Conservation (phyloP, 805 yeast species). For the Saccharomyces jurei region DNA sequence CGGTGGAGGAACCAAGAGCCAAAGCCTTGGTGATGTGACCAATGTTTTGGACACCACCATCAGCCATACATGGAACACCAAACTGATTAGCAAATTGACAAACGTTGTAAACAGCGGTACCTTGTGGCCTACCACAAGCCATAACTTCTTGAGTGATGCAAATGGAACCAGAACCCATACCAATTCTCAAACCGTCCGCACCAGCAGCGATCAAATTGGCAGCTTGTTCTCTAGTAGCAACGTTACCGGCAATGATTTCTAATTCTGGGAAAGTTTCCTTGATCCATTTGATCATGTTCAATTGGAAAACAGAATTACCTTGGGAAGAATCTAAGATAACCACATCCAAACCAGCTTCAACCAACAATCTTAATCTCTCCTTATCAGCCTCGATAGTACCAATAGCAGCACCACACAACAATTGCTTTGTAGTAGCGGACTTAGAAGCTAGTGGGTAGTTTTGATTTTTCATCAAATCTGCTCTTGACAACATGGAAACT, state of each 20-base stretch:
- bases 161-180: constrained; percentile 99
- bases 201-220: constrained; percentile 91
- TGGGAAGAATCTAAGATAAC: constrained; percentile 93
- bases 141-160: constrained; percentile 99
- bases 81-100: constrained; percentile 88
- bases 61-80: constrained; percentile 98
- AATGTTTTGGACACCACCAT: constrained; percentile 98
- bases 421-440: constrained; percentile 86
- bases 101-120: constrained; percentile 94
- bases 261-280: constrained; percentile 70
- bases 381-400: constrained; percentile 90
- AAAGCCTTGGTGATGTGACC: constrained; percentile 97
- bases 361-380: constrained; percentile 74
- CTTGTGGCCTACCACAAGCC: constrained; percentile 99
- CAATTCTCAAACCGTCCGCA: constrained; percentile 96
- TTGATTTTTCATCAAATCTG: constrained; percentile 94
- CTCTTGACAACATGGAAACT: constrained; percentile 84
- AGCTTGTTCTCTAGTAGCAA: constrained; percentile 98
- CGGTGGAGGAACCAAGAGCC: constrained; percentile 93
- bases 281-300: constrained; percentile 88
- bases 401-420: constrained; percentile 96
- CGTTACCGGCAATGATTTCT: constrained; percentile 95
- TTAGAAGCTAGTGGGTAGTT: constrained; percentile 91
- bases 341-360: constrained; percentile 94
- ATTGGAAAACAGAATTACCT: constrained; percentile 94